These are phyloP conservation scores for Aspergillus indologenus DNA, from an alignment of 495 filamentous ascomycete species.

Conservation along the genomic window DNA sequence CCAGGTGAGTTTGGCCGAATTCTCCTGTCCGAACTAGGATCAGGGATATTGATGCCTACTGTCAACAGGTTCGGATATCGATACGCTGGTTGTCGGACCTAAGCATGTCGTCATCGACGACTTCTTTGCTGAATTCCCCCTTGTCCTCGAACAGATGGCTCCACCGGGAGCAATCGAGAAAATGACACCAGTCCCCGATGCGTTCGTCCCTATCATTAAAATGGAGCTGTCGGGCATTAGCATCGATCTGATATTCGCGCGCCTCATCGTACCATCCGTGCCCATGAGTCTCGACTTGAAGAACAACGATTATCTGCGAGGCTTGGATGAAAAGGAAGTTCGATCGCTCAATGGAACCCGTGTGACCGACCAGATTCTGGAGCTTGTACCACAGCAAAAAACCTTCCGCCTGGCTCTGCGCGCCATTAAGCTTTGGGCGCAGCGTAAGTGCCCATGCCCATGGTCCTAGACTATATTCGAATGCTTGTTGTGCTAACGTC, in stretches of 20 bases:
- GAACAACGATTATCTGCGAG: conserved; percentile 79
- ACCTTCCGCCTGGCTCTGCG: conserved; percentile 84
- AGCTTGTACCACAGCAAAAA: conserved; percentile 81
- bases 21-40: neutral
- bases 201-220: conserved; percentile 94
- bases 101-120: conserved; percentile 82
- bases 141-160: conserved; percentile 68
- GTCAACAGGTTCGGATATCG: conserved; percentile 83
- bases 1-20: conserved; percentile 52
- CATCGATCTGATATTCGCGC: conserved; percentile 91
- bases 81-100: conserved; percentile 88
- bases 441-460: conserved; percentile 56
- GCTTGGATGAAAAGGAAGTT: conserved; percentile 79
- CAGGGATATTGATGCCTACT: conserved; percentile 9
- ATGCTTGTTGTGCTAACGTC: conserved; percentile 7
- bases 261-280: conserved; percentile 68
- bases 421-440: conserved; percentile 94
- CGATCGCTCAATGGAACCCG: conserved; percentile 89
- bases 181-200: conserved; percentile 81
- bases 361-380: conserved; percentile 87
- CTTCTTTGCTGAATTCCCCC: conserved; percentile 86
- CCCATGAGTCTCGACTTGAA: conserved; percentile 69
- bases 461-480: neutral
- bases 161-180: conserved; percentile 74
- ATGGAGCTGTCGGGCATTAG: conserved; percentile 85